Evolutionary conservation across 768 basidiomycete species (phyloP).

Genomic region (Coprinopsis marcescibilis): DNA sequence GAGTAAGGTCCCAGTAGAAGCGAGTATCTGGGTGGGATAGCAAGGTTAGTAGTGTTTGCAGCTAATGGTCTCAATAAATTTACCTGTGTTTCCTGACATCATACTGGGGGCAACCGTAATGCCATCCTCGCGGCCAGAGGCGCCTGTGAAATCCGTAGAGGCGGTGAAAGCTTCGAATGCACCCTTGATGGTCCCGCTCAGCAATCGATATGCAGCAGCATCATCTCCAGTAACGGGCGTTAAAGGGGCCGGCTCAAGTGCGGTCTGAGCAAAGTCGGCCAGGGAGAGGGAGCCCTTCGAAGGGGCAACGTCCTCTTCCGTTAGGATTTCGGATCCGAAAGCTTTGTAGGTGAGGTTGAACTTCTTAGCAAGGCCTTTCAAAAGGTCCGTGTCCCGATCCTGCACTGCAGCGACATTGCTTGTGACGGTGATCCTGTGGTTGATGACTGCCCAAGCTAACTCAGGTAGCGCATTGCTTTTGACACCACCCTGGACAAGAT

Average conservation of each 20-base stretch:
- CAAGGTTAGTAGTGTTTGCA: background rate
- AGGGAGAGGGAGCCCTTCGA: slow-evolving; percentile 44
- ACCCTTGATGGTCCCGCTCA: slow-evolving; percentile 63
- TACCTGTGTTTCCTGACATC: slow-evolving; percentile 56
- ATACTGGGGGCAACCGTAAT: slow-evolving; percentile 49
- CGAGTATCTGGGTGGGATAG: slow-evolving; percentile 45
- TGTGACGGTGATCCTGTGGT: slow-evolving; percentile 62
- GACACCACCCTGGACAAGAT: slow-evolving; percentile 61
- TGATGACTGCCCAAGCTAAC: slow-evolving; percentile 59
- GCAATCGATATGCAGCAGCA: slow-evolving; percentile 41
- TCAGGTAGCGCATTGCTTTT: slow-evolving; percentile 82
- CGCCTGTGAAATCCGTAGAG: slow-evolving; percentile 14
- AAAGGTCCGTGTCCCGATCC: slow-evolving; percentile 37
- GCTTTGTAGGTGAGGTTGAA: slow-evolving; percentile 57
- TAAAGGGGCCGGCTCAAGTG: slow-evolving; percentile 63
- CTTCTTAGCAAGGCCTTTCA: slow-evolving; percentile 40
- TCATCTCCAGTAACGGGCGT: slow-evolving; percentile 40
- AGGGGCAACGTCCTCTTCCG: slow-evolving; percentile 25
- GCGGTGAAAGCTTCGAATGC: slow-evolving; percentile 47
- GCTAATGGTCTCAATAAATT: slow-evolving; percentile 10
- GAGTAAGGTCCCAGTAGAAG: slow-evolving; percentile 51
- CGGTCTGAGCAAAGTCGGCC: slow-evolving; percentile 41
- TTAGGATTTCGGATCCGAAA: slow-evolving; percentile 38
- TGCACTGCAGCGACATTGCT: slow-evolving; percentile 44
- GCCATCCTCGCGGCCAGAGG: background rate